Evolutionary conservation across 371 early-diverging fungal species (phyloP).

Genomic region (Mucor plumbeus): DNA sequence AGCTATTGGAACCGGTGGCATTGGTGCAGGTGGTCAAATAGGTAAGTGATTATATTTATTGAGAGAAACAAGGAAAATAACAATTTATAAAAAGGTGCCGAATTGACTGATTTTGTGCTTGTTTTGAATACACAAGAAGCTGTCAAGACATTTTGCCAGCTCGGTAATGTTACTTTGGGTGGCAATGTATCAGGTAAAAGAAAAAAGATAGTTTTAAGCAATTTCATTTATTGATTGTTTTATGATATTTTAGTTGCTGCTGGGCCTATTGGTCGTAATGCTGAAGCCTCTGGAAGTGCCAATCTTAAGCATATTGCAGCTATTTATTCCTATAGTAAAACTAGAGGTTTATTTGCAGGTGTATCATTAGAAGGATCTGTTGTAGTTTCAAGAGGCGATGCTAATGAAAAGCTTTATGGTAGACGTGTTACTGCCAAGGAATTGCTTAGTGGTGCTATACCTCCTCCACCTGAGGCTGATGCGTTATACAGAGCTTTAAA

Average conservation of each 20-base stretch:
- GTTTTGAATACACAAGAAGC: constrained; percentile 87
- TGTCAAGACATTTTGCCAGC: constrained; percentile 89
- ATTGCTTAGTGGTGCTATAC: constrained; percentile 76
- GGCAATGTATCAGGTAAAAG: constrained; percentile 80
- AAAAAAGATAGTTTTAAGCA: background rate
- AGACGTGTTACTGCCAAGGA: constrained; percentile 82
- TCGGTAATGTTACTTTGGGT: constrained; percentile 94
- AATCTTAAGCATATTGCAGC: constrained; percentile 83
- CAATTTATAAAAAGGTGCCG: constrained; percentile 63
- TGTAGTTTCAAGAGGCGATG: constrained; percentile 90
- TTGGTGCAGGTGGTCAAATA: constrained; percentile 94
- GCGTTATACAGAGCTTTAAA: constrained; percentile 84
- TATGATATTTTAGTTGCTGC: constrained; percentile 72
- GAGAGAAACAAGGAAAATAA: background rate
- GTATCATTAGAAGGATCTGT: constrained; percentile 95
- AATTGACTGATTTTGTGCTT: constrained; percentile 94
- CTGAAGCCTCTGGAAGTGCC: constrained; percentile 88
- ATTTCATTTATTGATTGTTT: background rate
- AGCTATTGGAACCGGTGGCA: constrained; percentile 77
- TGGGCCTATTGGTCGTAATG: constrained; percentile 93
- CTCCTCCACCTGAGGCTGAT: constrained; percentile 87
- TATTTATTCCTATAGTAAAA: constrained; percentile 89
- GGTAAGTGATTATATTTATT: constrained; percentile 34
- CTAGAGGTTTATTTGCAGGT: constrained; percentile 93
- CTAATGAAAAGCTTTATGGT: constrained; percentile 91